Evolutionary conservation across 164 flowering plant genomes (phyloP).

Genomic region (Kalanchoe fedtschenkoi): DNA sequence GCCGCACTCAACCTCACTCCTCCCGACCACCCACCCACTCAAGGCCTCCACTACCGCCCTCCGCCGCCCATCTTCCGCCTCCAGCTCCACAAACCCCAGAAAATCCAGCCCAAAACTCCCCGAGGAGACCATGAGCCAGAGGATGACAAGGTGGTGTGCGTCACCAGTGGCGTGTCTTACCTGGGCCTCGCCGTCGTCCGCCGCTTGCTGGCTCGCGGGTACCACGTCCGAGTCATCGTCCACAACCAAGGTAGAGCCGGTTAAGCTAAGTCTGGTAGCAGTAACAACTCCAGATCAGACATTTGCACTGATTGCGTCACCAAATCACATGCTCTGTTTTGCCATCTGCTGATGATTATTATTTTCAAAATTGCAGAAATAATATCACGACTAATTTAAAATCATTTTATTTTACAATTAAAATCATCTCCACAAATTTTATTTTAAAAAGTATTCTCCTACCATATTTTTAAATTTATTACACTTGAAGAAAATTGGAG

Average conservation of each 20-base stretch:
- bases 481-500: too few relatives aligned
- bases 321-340: too few relatives aligned
- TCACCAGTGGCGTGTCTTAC: conserved; percentile 69
- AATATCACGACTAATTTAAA: too few relatives aligned
- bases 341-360: too few relatives aligned
- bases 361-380: too few relatives aligned
- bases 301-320: neutral
- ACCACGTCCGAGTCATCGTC: conserved; percentile 54
- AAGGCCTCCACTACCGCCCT: neutral
- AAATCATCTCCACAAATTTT: too few relatives aligned
- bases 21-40: neutral
- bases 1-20: neutral
- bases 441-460: too few relatives aligned
- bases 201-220: conserved; percentile 43
- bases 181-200: conserved; percentile 59
- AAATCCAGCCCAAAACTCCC: conserved; percentile 7
- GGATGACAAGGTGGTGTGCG: conserved; percentile 49
- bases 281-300: neutral
- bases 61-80: neutral
- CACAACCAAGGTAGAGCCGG: conserved; percentile 41
- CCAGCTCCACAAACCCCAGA: neutral
- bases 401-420: too few relatives aligned
- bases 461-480: too few relatives aligned
- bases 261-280: neutral
- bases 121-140: conserved; percentile 6